Evolutionary conservation across 257 asterid species (phyloP).

Genomic region (Forsythia suspensa): DNA sequence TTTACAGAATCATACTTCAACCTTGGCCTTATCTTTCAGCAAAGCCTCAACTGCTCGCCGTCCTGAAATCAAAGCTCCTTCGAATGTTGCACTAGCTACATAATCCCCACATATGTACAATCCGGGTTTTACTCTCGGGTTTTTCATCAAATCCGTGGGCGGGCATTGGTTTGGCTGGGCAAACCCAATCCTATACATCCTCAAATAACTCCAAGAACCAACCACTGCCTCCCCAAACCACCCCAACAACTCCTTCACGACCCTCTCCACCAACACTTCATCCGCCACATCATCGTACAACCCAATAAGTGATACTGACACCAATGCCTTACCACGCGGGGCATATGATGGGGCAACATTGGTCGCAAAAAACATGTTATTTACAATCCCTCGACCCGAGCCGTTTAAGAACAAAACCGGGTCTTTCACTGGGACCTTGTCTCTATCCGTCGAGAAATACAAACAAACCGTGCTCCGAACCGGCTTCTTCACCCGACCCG

Average conservation of each 20-base stretch:
- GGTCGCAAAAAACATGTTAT: slow-evolving; percentile 87
- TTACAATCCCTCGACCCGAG: slow-evolving; percentile 72
- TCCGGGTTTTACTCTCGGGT: slow-evolving; percentile 55
- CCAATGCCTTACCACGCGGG: slow-evolving; percentile 76
- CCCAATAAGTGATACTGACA: slow-evolving; percentile 77
- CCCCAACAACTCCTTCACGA: slow-evolving; percentile 54
- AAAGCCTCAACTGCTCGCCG: slow-evolving; percentile 86
- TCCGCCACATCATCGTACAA: slow-evolving; percentile 45
- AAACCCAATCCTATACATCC: slow-evolving; percentile 66
- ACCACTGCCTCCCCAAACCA: slow-evolving; percentile 75
- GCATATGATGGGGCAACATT: slow-evolving; percentile 82
- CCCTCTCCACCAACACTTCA: slow-evolving; percentile 61
- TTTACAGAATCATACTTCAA: slow-evolving; percentile 31
- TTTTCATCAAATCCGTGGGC: slow-evolving; percentile 74
- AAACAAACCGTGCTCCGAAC: slow-evolving; percentile 76
- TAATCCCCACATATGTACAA: slow-evolving; percentile 89
- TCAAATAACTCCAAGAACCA: slow-evolving; percentile 65
- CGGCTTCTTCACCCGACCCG: slow-evolving; percentile 43
- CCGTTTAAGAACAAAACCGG: slow-evolving; percentile 81
- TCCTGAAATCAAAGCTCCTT: slow-evolving; percentile 92
- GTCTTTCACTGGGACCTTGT: slow-evolving; percentile 57
- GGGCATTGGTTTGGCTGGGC: slow-evolving; percentile 95
- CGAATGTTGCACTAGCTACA: slow-evolving; percentile 84
- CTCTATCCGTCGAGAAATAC: slow-evolving; percentile 62
- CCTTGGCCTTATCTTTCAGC: slow-evolving; percentile 52